Conservation (phyloP, 805 yeast species). For the Kodamaea nitidulidarum region DNA sequence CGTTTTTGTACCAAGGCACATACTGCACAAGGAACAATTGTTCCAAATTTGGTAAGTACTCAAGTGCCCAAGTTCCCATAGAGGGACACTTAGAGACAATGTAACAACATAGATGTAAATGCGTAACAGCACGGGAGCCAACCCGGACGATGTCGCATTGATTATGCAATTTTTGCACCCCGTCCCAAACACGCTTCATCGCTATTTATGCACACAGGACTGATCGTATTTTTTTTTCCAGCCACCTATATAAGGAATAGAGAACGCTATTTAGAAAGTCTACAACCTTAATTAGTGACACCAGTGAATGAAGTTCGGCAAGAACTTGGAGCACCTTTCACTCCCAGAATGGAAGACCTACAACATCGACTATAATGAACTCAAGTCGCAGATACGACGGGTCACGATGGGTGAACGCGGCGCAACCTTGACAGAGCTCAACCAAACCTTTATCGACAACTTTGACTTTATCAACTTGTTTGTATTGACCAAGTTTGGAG, state of each 20-base stretch:
- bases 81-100: no score
- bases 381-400: constrained; percentile 60
- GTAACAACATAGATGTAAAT: no score
- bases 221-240: not conserved
- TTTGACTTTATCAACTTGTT: constrained; percentile 60
- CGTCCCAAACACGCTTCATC: no score
- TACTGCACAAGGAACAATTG: no score
- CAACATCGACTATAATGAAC: constrained; percentile 76
- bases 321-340: constrained; percentile 66
- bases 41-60: no score
- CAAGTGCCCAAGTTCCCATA: no score
- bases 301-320: constrained; percentile 84
- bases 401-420: constrained; percentile 38
- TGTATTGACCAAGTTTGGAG: constrained; percentile 64
- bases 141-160: no score
- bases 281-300: not conserved
- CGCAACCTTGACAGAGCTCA: constrained; percentile 29
- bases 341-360: constrained; percentile 86
- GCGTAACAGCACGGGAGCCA: no score
- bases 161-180: no score
- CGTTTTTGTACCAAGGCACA: no score
- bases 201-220: no score
- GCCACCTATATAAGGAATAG: not conserved
- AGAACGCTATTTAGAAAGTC: not conserved
- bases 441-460: constrained; percentile 47